Percentiles rank a stretch among this genome's conserved stretches.
Conservation (phyloP, 192 early-diverging fungal genomes). For the Neocallimastix lanati region DNA sequence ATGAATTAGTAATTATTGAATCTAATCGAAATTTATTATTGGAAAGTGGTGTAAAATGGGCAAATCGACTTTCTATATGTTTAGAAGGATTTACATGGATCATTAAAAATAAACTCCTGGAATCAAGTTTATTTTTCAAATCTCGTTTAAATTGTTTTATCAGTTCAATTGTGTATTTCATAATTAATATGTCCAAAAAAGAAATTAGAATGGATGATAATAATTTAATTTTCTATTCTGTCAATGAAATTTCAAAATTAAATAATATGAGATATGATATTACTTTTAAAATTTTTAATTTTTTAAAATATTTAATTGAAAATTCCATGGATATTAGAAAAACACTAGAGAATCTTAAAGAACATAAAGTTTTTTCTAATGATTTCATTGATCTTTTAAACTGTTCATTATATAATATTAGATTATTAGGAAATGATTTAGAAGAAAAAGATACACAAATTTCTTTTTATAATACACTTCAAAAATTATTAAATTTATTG, state of each 20-base stretch:
- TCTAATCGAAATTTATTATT: background rate
- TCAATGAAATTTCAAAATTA: background rate
- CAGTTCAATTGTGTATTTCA: background rate
- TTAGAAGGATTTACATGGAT: background rate
- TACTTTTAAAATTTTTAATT: background rate
- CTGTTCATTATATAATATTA: background rate
- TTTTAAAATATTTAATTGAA: background rate
- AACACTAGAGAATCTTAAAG: background rate
- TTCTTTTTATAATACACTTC: background rate
- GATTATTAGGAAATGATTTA: background rate
- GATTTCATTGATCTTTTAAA: background rate
- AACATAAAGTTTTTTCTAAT: background rate
- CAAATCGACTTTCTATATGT: background rate
- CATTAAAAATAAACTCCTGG: background rate
- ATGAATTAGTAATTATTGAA: background rate
- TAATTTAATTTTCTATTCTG: background rate
- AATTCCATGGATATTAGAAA: background rate
- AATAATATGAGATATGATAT: background rate
- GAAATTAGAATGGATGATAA: background rate
- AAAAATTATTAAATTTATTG: background rate
- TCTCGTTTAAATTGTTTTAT: background rate
- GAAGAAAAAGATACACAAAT: background rate
- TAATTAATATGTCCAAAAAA: background rate
- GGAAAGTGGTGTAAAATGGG: background rate
- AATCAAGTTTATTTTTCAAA: background rate